Percentiles rank a stretch among this genome's conserved stretches.
These are phyloP conservation scores for Exophiala sideris DNA, from an alignment of 2,329 filamentous ascomycete genomes.

Conservation along the genomic window DNA sequence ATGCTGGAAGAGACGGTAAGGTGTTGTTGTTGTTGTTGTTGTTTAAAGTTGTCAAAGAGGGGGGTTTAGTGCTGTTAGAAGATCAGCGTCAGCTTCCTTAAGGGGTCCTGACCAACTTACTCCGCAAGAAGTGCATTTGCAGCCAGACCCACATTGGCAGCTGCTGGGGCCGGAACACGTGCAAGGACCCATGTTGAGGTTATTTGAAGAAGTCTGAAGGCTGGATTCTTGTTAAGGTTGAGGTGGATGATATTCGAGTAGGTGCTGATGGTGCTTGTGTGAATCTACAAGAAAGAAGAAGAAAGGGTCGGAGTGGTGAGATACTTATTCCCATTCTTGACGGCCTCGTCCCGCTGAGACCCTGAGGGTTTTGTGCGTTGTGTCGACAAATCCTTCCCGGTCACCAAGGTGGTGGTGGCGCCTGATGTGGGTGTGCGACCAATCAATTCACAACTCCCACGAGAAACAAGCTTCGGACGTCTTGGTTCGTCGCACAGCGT, in stretches of 20 bases:
- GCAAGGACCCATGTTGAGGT: conserved; percentile 12
- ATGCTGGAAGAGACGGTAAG: too few species aligned
- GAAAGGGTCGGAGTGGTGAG: neutral
- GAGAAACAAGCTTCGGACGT: too few species aligned
- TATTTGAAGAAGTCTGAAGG: neutral
- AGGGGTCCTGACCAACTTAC: conserved; percentile 21
- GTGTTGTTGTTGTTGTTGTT: too few species aligned
- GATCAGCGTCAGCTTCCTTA: too few species aligned
- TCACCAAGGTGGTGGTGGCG: neutral
- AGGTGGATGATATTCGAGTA: neutral
- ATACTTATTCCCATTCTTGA: neutral
- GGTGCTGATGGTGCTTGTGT: neutral
- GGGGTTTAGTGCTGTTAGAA: too few species aligned
- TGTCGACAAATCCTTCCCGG: neutral
- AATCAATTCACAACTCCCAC: too few species aligned
- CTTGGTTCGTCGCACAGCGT: too few species aligned
- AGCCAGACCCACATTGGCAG: conserved; percentile 17
- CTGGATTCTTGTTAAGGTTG: neutral
- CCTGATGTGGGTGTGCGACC: neutral
- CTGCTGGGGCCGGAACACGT: conserved; percentile 13
- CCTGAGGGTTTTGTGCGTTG: neutral
- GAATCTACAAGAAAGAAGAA: neutral
- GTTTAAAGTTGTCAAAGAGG: too few species aligned
- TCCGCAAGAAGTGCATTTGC: conserved; percentile 19
- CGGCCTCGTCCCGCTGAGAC: neutral